These are phyloP conservation scores for Saccharomyces hybrid DNA, from an alignment of 1,139 yeast species.

Conservation along the genomic window DNA sequence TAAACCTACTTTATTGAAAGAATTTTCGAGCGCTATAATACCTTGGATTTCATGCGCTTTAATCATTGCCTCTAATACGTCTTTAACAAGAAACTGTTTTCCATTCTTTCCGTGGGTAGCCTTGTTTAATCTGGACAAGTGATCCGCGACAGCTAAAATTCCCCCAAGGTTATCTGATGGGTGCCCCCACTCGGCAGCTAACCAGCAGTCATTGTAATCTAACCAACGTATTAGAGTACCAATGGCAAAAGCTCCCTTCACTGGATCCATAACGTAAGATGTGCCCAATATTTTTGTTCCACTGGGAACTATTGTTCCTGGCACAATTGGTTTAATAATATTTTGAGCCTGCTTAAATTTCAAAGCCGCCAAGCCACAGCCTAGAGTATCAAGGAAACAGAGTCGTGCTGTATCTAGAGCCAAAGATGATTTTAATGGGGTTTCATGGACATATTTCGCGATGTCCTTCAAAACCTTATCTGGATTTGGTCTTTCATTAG, in stretches of 20 bases:
- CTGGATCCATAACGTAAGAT: slow-evolving; percentile 43
- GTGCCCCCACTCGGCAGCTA: slow-evolving; percentile 63
- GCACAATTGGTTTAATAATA: slow-evolving; percentile 48
- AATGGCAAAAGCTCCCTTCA: slow-evolving; percentile 50
- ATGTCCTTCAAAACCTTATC: slow-evolving; percentile 45
- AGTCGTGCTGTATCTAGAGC: slow-evolving; percentile 49
- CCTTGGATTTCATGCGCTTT: slow-evolving; percentile 61
- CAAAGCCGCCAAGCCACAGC: slow-evolving; percentile 55
- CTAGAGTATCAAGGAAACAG: slow-evolving; percentile 49
- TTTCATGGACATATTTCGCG: slow-evolving; percentile 44
- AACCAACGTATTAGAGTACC: slow-evolving; percentile 54
- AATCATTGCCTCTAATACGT: slow-evolving; percentile 48
- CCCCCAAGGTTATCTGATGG: slow-evolving; percentile 56
- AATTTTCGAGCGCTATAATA: slow-evolving; percentile 48
- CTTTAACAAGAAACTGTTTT: slow-evolving; percentile 40
- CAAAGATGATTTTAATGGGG: slow-evolving; percentile 39
- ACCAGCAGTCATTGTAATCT: slow-evolving; percentile 56
- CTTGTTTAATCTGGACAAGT: slow-evolving; percentile 43
- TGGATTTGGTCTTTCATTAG: slow-evolving; percentile 38
- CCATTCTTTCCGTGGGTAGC: slow-evolving; percentile 37
- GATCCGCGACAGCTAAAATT: slow-evolving; percentile 51
- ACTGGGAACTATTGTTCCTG: slow-evolving; percentile 47
- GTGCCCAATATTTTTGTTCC: slow-evolving; percentile 52
- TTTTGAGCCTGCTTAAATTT: slow-evolving; percentile 44
- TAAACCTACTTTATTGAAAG: slow-evolving; percentile 52